These are phyloP conservation scores for Ampelocalamus luodianensis DNA, from an alignment of 176 grass and related monocot genomes.

Conservation along the genomic window DNA sequence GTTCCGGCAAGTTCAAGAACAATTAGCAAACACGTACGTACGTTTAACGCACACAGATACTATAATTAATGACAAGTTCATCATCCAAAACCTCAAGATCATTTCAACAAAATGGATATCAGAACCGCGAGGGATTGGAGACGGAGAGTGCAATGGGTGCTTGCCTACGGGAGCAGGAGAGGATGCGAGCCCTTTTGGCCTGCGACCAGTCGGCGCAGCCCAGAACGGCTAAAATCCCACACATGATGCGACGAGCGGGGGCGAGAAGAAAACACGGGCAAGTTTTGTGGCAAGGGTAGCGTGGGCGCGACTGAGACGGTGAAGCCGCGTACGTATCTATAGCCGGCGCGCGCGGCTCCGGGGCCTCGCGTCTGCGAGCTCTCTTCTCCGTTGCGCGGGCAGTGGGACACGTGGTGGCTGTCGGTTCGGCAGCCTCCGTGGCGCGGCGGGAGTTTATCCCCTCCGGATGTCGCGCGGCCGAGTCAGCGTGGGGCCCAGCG, in stretches of 20 bases:
- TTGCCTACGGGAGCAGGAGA: constrained; percentile 90
- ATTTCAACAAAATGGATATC: neutral
- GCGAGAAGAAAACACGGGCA: neutral
- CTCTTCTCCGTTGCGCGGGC: too few relatives aligned
- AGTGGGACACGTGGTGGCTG: too few relatives aligned
- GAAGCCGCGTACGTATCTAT: constrained; percentile 53
- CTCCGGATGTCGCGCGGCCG: too few relatives aligned
- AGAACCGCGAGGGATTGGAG: constrained; percentile 9
- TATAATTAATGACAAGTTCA: neutral
- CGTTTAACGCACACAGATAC: neutral
- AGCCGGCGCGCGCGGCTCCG: too few relatives aligned
- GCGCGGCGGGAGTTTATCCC: too few relatives aligned
- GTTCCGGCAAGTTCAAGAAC: constrained; percentile 17
- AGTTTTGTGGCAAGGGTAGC: neutral
- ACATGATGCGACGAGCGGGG: constrained; percentile 45
- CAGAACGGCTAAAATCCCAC: constrained; percentile 82
- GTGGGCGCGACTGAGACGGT: neutral
- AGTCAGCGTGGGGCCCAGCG: too few relatives aligned
- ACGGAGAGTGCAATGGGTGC: neutral
- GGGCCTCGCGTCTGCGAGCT: too few relatives aligned
- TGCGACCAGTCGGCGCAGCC: constrained; percentile 77
- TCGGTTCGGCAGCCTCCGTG: too few relatives aligned
- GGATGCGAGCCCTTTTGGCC: constrained; percentile 76
- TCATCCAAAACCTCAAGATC: neutral
- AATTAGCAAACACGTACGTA: neutral